Evolutionary conservation across 192 early-diverging fungal genomes (phyloP).

Genomic region (Coemansia asiatica): DNA sequence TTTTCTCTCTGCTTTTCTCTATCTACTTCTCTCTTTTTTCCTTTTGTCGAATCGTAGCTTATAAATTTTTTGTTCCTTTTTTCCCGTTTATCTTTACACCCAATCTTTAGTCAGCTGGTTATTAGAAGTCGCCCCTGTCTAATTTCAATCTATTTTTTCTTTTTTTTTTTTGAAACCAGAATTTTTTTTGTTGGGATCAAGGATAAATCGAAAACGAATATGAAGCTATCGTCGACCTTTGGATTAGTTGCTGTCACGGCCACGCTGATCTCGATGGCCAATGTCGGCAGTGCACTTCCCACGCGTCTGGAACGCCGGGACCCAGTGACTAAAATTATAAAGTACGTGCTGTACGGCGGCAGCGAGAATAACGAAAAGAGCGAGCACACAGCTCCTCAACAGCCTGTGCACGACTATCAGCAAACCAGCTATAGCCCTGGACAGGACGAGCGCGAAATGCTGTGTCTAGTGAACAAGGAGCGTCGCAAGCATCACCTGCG

Average conservation of each 20-base stretch:
- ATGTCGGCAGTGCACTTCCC: conserved; percentile 25
- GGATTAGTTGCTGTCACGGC: conserved; percentile 22
- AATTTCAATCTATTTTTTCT: neutral
- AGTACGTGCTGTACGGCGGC: conserved; percentile 36
- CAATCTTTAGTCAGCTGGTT: too few relatives aligned
- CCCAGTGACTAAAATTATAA: conserved; percentile 25
- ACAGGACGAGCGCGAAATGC: conserved; percentile 27
- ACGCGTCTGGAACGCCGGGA: conserved; percentile 49
- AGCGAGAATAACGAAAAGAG: conserved; percentile 8
- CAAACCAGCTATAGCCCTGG: conserved; percentile 1
- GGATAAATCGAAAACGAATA: neutral
- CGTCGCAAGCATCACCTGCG: conserved; percentile 22
- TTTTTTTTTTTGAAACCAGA: too few relatives aligned
- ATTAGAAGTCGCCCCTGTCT: too few relatives aligned
- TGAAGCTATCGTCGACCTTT: conserved; percentile 40
- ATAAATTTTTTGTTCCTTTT: neutral
- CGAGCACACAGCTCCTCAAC: conserved; percentile 3
- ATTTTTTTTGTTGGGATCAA: neutral
- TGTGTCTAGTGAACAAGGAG: conserved; percentile 54
- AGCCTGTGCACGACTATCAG: neutral
- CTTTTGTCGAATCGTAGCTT: neutral
- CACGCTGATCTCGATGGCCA: conserved; percentile 13
- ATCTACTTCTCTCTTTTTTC: neutral
- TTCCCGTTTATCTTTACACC: neutral
- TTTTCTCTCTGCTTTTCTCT: neutral